Conservation (phyloP, 1,284 basidiomycete genomes). For the Clitocybe nebularis region DNA sequence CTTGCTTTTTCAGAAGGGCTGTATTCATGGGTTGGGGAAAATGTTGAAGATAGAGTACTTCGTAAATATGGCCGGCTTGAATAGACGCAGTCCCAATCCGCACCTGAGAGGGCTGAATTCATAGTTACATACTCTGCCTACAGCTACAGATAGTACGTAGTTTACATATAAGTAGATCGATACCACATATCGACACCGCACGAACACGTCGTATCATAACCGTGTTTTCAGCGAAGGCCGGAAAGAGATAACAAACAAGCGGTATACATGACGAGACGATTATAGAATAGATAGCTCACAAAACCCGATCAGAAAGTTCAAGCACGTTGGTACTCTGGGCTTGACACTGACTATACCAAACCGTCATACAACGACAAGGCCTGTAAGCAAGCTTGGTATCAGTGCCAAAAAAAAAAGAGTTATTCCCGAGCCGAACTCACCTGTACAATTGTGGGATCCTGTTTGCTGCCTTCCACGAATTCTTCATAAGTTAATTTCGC, state of each 20-base stretch:
- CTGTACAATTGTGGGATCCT: constrained; percentile 97
- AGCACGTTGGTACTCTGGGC: not conserved
- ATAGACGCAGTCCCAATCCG: constrained; percentile 20
- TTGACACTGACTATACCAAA: constrained; percentile 44
- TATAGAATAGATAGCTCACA: too few relatives aligned
- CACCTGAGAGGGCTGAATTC: too few relatives aligned
- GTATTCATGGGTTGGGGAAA: constrained; percentile 78
- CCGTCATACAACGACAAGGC: constrained; percentile 78
- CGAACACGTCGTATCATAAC: not conserved
- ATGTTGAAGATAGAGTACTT: constrained; percentile 76
- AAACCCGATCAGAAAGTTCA: too few relatives aligned
- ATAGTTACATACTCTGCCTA: not conserved
- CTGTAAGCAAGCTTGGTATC: constrained; percentile 30
- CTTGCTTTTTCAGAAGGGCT: constrained; percentile 86
- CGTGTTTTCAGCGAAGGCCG: not conserved
- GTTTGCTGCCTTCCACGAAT: constrained; percentile 95
- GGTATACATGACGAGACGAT: not conserved
- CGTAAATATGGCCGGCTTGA: constrained; percentile 71
- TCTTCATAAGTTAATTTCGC: constrained; percentile 89
- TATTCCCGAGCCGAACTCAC: constrained; percentile 38
- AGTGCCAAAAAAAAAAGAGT: constrained; percentile 12
- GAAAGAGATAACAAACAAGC: not conserved
- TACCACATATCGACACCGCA: not conserved
- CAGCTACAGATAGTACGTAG: constrained; percentile 1
- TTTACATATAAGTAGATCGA: not conserved